phyloP scores from a whole-genome alignment of 306 rosid species.

The Fagus sylvatica region DNA sequence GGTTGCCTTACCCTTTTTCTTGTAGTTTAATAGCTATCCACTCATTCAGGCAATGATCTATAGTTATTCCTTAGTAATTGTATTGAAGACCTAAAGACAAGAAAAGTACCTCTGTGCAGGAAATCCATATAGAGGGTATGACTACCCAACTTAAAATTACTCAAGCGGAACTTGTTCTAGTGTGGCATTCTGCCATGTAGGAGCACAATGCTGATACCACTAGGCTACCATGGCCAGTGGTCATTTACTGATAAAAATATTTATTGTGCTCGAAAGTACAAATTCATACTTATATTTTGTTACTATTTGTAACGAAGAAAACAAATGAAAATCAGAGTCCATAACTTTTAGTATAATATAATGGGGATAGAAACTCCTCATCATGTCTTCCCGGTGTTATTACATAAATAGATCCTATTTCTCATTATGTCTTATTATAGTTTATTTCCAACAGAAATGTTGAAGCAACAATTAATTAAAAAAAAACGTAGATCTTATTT shows the following conservation, averaged over 20 bases:
- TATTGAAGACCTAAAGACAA: constrained; percentile 17
- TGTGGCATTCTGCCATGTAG: not conserved
- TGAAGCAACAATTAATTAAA: not conserved
- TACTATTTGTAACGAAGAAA: not conserved
- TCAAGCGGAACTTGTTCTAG: not conserved
- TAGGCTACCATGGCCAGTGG: not conserved
- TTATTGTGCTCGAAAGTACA: not conserved
- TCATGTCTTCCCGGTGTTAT: not conserved
- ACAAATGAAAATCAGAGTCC: not conserved
- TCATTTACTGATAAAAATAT: not conserved
- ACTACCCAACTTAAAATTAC: not conserved
- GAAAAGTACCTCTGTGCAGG: constrained; percentile 10
- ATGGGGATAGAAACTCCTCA: not conserved
- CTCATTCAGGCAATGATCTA: not conserved
- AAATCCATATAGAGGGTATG: constrained; percentile 16
- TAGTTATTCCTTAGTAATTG: constrained; percentile 8
- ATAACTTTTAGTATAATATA: not conserved
- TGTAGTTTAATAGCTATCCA: constrained; percentile 10
- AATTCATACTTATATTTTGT: not conserved
- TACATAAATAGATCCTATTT: no score
- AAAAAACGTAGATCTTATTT: not conserved
- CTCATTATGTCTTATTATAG: not conserved
- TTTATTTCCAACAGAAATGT: not conserved
- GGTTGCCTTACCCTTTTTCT: constrained; percentile 47
- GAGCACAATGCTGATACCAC: not conserved